Percentiles rank a stretch among this genome's conserved stretches.
These are phyloP conservation scores for Cucurbita maxima DNA, from an alignment of 306 rosid genomes.

Conservation along the genomic window DNA sequence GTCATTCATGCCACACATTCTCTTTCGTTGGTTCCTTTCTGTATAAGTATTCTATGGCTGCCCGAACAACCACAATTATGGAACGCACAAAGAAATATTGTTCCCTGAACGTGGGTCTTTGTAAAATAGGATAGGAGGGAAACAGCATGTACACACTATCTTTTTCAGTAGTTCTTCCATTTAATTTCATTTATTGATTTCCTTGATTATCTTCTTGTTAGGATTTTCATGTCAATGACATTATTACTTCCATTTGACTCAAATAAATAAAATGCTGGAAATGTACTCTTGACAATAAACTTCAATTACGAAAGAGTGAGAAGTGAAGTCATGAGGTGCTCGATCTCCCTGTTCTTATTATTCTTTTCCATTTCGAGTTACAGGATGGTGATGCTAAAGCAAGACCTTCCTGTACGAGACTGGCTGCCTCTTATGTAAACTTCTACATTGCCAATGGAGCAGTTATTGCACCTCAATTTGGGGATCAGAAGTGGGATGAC, in stretches of 20 bases:
- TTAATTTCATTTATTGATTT: neutral
- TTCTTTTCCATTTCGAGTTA: neutral
- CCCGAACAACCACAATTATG: neutral
- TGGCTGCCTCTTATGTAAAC: slow-evolving; percentile 86
- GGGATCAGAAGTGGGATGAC: slow-evolving; percentile 69
- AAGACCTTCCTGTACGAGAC: slow-evolving; percentile 54
- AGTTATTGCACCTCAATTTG: slow-evolving; percentile 68
- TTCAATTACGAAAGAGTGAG: neutral
- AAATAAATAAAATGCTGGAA: neutral
- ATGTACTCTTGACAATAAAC: neutral
- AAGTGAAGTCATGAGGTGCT: neutral
- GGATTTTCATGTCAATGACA: neutral
- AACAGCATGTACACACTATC: neutral
- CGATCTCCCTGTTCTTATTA: neutral
- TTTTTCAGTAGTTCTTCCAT: neutral
- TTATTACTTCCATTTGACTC: neutral
- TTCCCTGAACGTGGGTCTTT: neutral
- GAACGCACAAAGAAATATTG: neutral
- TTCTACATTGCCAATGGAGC: slow-evolving; percentile 86
- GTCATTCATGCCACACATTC: neutral
- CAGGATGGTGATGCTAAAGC: slow-evolving; percentile 49
- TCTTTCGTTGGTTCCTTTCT: neutral
- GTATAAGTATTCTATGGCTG: neutral
- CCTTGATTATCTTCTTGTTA: neutral
- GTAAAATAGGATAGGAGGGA: neutral